phyloP scores from a whole-genome alignment of 352 stramenopile species.

The Bremia lactucae region DNA sequence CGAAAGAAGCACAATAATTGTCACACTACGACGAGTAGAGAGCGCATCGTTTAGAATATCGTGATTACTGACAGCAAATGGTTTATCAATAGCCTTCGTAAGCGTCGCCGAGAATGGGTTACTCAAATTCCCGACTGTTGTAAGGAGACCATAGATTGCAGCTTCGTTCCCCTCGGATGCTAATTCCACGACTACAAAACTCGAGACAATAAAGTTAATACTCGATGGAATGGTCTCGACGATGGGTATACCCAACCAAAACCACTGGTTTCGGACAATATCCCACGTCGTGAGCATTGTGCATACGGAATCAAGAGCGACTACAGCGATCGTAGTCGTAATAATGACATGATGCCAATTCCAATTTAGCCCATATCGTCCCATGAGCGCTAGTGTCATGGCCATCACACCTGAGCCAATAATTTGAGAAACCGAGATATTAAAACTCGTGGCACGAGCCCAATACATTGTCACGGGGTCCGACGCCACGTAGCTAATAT shows the following conservation, averaged over 20 bases:
- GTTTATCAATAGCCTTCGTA: conserved; percentile 23
- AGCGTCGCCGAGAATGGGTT: conserved; percentile 30
- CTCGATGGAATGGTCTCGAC: conserved; percentile 22
- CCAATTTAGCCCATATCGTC: conserved; percentile 27
- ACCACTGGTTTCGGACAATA: conserved; percentile 32
- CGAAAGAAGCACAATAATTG: conserved; percentile 28
- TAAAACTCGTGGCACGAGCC: conserved; percentile 28
- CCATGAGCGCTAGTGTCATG: conserved; percentile 18
- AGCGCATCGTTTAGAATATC: conserved; percentile 27
- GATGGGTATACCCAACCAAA: conserved; percentile 27
- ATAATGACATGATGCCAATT: conserved; percentile 25
- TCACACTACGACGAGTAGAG: conserved; percentile 20
- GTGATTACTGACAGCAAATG: conserved; percentile 24
- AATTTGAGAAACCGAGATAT: conserved; percentile 24
- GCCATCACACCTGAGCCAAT: conserved; percentile 20
- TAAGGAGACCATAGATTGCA: conserved; percentile 30
- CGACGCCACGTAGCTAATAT: conserved; percentile 21
- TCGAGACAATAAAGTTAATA: conserved; percentile 33
- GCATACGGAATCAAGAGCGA: conserved; percentile 21
- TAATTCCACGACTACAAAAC: conserved; percentile 37
- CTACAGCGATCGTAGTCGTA: conserved; percentile 17
- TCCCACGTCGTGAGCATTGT: conserved; percentile 27
- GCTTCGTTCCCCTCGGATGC: conserved; percentile 34
- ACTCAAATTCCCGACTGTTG: conserved; percentile 29
- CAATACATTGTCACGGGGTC: conserved; percentile 29